Percentiles rank a stretch among this genome's conserved stretches.
These are phyloP conservation scores for Cyberlindnera amylophila DNA, from an alignment of 805 yeast species.

Conservation along the genomic window DNA sequence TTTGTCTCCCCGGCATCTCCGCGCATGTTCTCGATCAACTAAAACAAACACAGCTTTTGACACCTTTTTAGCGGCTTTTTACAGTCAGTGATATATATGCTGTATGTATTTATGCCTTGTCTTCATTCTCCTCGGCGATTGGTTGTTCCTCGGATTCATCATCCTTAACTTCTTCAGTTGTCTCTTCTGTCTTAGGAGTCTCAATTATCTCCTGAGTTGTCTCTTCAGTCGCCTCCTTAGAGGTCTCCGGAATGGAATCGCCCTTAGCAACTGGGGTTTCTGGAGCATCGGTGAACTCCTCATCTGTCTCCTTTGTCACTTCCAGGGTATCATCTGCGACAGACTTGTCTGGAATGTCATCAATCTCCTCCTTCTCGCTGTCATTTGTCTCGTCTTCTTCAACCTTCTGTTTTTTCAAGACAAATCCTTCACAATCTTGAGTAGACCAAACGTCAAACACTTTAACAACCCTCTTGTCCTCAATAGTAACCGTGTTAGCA, in stretches of 20 bases:
- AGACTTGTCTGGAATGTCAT: not conserved
- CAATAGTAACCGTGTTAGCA: slow-evolving; percentile 26
- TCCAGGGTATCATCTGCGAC: too few relatives aligned
- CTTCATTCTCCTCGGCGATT: not conserved
- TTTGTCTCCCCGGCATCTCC: too few relatives aligned
- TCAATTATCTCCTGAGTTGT: too few relatives aligned
- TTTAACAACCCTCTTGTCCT: slow-evolving; percentile 23
- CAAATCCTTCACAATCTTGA: slow-evolving; percentile 11
- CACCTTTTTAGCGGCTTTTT: too few relatives aligned
- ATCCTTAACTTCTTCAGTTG: slow-evolving; percentile 1
- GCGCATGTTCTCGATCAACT: too few relatives aligned
- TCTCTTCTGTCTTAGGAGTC: not conserved
- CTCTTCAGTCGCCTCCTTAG: too few relatives aligned
- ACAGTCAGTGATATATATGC: too few relatives aligned
- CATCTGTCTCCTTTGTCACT: too few relatives aligned
- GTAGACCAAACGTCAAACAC: slow-evolving; percentile 22
- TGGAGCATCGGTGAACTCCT: too few relatives aligned
- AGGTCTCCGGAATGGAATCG: too few relatives aligned
- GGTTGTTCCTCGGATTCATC: not conserved
- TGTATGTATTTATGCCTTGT: not conserved
- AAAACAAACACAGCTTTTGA: too few relatives aligned
- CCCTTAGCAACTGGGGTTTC: too few relatives aligned
- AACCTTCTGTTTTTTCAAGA: slow-evolving; percentile 2
- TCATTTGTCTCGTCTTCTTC: not conserved
- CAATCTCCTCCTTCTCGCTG: not conserved